Conservation (phyloP, 306 rosid species). For the Pyrus pyrifolia region DNA sequence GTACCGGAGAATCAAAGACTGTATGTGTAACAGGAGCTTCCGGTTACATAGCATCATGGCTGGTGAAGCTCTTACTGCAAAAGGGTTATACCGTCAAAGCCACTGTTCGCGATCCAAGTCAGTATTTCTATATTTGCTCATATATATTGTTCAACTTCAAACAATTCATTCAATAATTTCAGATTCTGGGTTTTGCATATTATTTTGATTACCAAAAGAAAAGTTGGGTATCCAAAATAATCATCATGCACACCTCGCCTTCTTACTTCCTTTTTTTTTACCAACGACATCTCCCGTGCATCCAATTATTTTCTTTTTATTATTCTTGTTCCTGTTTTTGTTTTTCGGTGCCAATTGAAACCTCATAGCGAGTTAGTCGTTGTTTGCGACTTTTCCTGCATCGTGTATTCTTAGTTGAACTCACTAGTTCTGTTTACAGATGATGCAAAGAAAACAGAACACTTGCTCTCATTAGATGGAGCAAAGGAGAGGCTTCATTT, state of each 20-base stretch:
- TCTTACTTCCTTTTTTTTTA: too few species aligned
- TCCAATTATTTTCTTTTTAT: not conserved
- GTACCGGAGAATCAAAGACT: conserved; percentile 4
- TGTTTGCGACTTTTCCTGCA: not conserved
- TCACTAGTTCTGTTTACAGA: conserved; percentile 8
- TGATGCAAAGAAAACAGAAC: conserved; percentile 37
- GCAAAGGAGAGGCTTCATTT: conserved; percentile 45
- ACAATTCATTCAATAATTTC: too few species aligned
- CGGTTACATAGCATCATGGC: too few species aligned
- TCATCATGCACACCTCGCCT: too few species aligned
- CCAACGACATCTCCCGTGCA: too few species aligned
- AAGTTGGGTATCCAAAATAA: too few species aligned
- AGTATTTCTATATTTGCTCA: not conserved
- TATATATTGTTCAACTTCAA: too few species aligned
- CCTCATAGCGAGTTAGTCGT: not conserved
- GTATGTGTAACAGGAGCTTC: conserved; percentile 38
- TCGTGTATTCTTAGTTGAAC: not conserved
- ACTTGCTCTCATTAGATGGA: conserved; percentile 40
- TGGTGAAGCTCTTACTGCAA: too few species aligned
- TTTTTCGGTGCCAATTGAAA: not conserved
- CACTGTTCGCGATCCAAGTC: conserved; percentile 35
- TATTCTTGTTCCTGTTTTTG: not conserved
- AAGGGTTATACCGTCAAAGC: not conserved
- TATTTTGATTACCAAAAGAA: too few species aligned
- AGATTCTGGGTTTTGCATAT: too few species aligned